A percentile compares a stretch with the other conserved stretches of the same genome.
These are phyloP conservation scores for Mycena maculata DNA, from an alignment of 768 basidiomycete species.

Conservation along the genomic window DNA sequence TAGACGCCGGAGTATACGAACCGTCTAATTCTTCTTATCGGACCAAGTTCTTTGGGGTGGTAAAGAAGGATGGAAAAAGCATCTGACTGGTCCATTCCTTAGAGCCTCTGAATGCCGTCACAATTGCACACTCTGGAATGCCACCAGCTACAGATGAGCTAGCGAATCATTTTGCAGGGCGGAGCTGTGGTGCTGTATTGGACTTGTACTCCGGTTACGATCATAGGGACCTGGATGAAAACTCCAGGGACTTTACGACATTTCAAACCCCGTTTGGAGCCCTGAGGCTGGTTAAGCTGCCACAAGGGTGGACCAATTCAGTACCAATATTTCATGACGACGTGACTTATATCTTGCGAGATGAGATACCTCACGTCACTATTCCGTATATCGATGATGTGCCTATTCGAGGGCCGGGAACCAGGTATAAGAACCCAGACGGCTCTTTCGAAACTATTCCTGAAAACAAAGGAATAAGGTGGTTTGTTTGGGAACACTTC, in stretches of 20 bases:
- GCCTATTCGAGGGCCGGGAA: background rate
- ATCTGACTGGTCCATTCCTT: constrained; percentile 32
- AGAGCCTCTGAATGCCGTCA: constrained; percentile 41
- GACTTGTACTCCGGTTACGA: constrained; percentile 44
- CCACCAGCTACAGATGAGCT: constrained; percentile 25
- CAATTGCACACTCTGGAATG: constrained; percentile 32
- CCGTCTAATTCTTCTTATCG: background rate
- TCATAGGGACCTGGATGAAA: constrained; percentile 37
- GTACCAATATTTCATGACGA: constrained; percentile 25
- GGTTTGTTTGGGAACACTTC: constrained; percentile 53
- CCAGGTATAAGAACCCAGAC: background rate
- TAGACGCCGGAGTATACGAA: no score
- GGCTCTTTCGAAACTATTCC: constrained; percentile 34
- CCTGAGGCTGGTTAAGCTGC: constrained; percentile 36
- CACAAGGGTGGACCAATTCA: constrained; percentile 44
- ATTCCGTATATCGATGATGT: constrained; percentile 33
- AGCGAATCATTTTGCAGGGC: constrained; percentile 8
- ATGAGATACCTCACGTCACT: constrained; percentile 20
- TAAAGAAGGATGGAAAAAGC: constrained; percentile 32
- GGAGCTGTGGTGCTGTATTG: constrained; percentile 1
- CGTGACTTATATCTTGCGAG: constrained; percentile 5
- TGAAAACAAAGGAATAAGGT: constrained; percentile 42
- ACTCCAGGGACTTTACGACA: constrained; percentile 45
- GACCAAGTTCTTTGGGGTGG: constrained; percentile 24
- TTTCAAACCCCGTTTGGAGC: constrained; percentile 45